Evolutionary conservation across 257 asterid species (phyloP), one percentile per base, ranked within the genome.

Genomic region (Gentiana dahurica): DNA sequence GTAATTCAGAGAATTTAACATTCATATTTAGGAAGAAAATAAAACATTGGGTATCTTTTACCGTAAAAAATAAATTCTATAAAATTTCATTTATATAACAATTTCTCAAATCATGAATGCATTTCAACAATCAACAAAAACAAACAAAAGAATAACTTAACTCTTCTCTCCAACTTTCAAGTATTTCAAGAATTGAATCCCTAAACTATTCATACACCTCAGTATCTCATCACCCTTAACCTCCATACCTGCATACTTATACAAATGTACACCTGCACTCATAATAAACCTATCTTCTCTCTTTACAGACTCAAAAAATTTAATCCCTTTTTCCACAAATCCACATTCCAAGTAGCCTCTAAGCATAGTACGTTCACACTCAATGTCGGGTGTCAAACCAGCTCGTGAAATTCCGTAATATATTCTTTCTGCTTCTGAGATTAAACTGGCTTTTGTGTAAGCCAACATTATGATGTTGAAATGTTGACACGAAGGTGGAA

Each of bases 191-290:
- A 85, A 81, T 3, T 75, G 51, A 43, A 80, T 60, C n/a, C 77
- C 83, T 33, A 44, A 46, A 13, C 60, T 58, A 33, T 69, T 59
- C 82, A 86, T 78, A 49, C 67, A 61, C 52, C 44, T 66, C 58
- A 84, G 71, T 47, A 84, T 59, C 71, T 60, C 77, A 49, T 70
- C 75, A 1, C 87, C 95, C 62, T 45, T 69, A 47, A 49, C 38
- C 45, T 67, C 86, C 32, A 74, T 64, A 61, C 74, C 61, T 1
- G 70, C 82, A 51, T 89, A 68, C 71, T 59, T 64, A 73, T 87
- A 90, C 44, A 90, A 75, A 51, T 84, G 90, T 62, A 80, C 72
- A 9, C 89, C 94, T 0, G 91, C 91, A 55, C 96, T 87, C 79
- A 75, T 64, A 55, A 79, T 64, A 63, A 81, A 89, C 77, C 84